Percentiles rank a stretch among this genome's conserved stretches.
Conservation (phyloP, 1,139 yeast species). For the Scheffersomyces segobiensis region DNA sequence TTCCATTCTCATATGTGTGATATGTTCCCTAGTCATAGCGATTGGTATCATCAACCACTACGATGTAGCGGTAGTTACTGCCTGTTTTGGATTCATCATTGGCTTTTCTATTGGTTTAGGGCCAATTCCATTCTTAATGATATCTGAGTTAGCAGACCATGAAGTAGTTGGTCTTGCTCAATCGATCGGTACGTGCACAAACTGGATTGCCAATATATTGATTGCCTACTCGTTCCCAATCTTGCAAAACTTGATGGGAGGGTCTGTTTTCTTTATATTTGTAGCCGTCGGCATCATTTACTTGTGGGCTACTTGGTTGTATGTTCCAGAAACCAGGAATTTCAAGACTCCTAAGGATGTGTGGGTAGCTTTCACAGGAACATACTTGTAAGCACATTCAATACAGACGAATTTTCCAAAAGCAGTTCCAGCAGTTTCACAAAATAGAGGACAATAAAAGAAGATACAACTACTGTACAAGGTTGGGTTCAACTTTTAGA, state of each 20-base stretch:
- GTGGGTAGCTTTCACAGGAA: constrained; percentile 18
- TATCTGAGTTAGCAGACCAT: constrained; percentile 20
- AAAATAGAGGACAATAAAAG: neutral
- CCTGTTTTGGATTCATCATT: constrained; percentile 20
- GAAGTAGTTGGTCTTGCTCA: constrained; percentile 23
- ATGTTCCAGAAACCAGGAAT: constrained; percentile 39
- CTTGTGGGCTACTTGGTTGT: constrained; percentile 18
- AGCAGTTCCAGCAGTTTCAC: neutral
- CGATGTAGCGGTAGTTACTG: constrained; percentile 13
- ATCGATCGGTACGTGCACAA: constrained; percentile 20
- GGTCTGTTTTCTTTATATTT: constrained; percentile 32
- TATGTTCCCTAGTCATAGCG: constrained; percentile 15
- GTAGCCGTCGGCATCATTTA: constrained; percentile 21
- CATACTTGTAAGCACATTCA: neutral
- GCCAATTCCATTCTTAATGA: constrained; percentile 30
- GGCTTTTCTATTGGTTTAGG: constrained; percentile 22
- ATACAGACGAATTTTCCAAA: neutral
- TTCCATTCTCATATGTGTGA: constrained; percentile 14
- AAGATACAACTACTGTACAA: neutral
- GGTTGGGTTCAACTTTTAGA: neutral
- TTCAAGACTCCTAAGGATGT: constrained; percentile 26
- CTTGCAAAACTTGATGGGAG: constrained; percentile 26
- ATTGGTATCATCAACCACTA: constrained; percentile 11
- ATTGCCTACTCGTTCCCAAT: constrained; percentile 28
- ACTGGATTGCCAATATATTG: constrained; percentile 21